Base-by-base conservation (phyloP, 2,329 filamentous ascomycete species). In the Sordariomycetes sp. region DNA sequence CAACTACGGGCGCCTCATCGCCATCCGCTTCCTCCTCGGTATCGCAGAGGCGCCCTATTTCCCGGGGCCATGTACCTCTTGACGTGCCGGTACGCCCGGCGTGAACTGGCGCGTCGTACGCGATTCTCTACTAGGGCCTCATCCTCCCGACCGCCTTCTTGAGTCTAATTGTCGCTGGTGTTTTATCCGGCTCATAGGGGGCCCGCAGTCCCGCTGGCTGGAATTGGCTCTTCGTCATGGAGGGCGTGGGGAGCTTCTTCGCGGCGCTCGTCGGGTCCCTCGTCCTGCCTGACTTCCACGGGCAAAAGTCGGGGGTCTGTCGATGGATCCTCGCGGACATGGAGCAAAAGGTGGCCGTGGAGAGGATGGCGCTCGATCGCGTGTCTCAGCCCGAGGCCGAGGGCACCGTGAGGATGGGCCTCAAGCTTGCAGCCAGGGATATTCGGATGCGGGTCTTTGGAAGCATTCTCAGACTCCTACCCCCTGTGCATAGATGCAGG, bases 101-200 rank as follows among this genome's bases (percentile, higher is more conserved):
- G 80, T 62, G 85, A 86, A 64, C 69, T 86, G 0, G 81, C 77
- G 2, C 72, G 84, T 17, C 74, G 83, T 17, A 84, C 81, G 80
- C 81, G 13, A 73, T 85, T 10, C 72, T 72, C 0, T 72, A 77
- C 58, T 81, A 81, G 0, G 86, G 82, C 0, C 81, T 81, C 5
- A 72, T 88, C 12, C 75, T 87, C 6, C 82, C 81, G 0, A 84
- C 84, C 0, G 84, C 85, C 0, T 87, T 89, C 63, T 83, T 82
- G 0, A 85, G 84, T 0, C 70, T 84, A 17, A 73, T 85, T 20
- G 78, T 80, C 2, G 15, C 28, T 12, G 53, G 42, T 2, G 24
- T 57, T 7, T 59, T 66, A 59, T 61, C 57, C 0, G 64, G 67
- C 0, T 69, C 72, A 67, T 62, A 70, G 2, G 68, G 70, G 1